Percentiles rank a stretch among this genome's conserved stretches.
phyloP scores from a whole-genome alignment of 805 yeast genomes.

The Ogataea wickerhamii region DNA sequence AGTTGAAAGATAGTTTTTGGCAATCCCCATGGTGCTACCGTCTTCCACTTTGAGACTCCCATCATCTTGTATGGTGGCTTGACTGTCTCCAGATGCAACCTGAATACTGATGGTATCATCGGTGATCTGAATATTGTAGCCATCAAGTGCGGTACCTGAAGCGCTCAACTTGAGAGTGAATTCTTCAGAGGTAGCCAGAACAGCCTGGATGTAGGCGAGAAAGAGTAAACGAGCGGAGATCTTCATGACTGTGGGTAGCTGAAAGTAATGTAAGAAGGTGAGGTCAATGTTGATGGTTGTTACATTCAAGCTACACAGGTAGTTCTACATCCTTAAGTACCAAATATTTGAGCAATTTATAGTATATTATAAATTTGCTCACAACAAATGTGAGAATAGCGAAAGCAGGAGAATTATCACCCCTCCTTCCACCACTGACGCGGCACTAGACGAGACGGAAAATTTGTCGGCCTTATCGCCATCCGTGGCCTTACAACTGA shows the following conservation, averaged over 20 bases:
- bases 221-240: too few species aligned
- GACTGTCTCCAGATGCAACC: too few species aligned
- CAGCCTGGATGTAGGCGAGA: too few species aligned
- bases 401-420: neutral
- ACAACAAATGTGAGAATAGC: too few species aligned
- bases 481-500: neutral
- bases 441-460: neutral
- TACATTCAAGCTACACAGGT: too few species aligned
- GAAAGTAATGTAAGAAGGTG: too few species aligned
- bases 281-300: too few species aligned
- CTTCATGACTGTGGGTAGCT: too few species aligned
- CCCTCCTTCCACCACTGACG: neutral
- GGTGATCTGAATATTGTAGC: neutral
- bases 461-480: neutral
- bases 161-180: constrained; percentile 1
- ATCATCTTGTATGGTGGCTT: neutral
- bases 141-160: neutral
- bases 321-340: too few species aligned
- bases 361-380: too few species aligned
- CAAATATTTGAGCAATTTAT: too few species aligned
- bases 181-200: neutral
- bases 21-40: constrained; percentile 1
- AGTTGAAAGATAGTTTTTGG: neutral
- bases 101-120: too few species aligned
- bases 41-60: neutral